Evolutionary conservation across 768 basidiomycete genomes (phyloP).

Genomic region (Mycena amicta): DNA sequence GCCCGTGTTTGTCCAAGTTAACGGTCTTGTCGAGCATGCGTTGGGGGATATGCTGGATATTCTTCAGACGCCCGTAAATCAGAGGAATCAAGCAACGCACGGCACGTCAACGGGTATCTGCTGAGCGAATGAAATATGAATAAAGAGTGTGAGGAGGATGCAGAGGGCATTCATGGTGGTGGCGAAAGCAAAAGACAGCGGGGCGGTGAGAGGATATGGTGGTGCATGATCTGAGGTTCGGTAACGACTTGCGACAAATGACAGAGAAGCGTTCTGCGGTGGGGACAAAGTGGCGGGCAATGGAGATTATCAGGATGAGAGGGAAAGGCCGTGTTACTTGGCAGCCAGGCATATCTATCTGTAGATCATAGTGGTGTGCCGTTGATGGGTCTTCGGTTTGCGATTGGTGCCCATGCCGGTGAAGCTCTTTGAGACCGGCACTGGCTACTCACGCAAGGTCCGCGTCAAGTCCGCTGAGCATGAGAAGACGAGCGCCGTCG

Average conservation of each 20-base stretch:
- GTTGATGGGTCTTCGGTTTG: not conserved
- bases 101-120: slow-evolving; percentile 3
- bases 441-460: no score
- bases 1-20: not conserved
- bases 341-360: not conserved
- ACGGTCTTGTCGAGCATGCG: not conserved
- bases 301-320: not conserved
- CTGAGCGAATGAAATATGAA: slow-evolving; percentile 9
- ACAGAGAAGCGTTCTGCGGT: not conserved
- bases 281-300: not conserved
- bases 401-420: no score
- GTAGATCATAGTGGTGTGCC: not conserved
- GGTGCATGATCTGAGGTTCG: not conserved
- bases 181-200: slow-evolving; percentile 5
- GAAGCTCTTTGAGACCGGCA: no score
- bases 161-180: slow-evolving; percentile 11
- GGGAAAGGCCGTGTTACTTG: not conserved
- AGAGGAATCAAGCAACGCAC: slow-evolving; percentile 2
- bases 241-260: not conserved
- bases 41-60: not conserved
- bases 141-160: slow-evolving; percentile 14
- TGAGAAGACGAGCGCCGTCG: no score
- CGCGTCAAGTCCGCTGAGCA: no score
- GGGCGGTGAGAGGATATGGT: not conserved
- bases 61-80: not conserved